A percentile compares a stretch with the other conserved stretches of the same genome.
These are phyloP conservation scores for Prunus mongolica DNA, from an alignment of 306 rosid species.

Conservation along the genomic window DNA sequence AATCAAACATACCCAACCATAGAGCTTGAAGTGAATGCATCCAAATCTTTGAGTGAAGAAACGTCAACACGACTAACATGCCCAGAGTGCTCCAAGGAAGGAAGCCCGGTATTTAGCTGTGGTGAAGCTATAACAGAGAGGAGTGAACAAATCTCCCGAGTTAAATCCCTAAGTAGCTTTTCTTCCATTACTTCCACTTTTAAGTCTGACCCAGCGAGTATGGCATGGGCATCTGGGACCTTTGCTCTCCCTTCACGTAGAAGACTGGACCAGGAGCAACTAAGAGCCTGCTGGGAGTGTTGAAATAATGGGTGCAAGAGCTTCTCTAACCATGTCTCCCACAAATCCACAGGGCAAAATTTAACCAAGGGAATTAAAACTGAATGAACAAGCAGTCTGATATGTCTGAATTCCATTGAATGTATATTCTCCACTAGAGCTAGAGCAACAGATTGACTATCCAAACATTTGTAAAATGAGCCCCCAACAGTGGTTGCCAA, in stretches of 20 bases:
- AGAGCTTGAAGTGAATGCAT: conserved; percentile 58
- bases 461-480: conserved; percentile 67
- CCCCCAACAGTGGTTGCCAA: conserved; percentile 83
- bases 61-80: conserved; percentile 58
- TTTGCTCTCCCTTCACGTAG: conserved; percentile 84
- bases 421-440: conserved; percentile 88
- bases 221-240: conserved; percentile 75
- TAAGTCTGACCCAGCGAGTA: conserved; percentile 74
- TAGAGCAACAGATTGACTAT: conserved; percentile 59
- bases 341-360: conserved; percentile 70
- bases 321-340: conserved; percentile 92
- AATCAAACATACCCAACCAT: conserved; percentile 75
- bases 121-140: conserved; percentile 73
- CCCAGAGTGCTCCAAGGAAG: conserved; percentile 88
- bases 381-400: conserved; percentile 85
- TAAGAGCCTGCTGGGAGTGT: conserved; percentile 68
- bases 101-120: conserved; percentile 66
- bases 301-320: conserved; percentile 73
- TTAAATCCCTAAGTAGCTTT: conserved; percentile 78
- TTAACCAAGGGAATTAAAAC: conserved; percentile 75
- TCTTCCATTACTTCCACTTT: conserved; percentile 96
- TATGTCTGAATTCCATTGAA: conserved; percentile 96
- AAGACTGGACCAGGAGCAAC: conserved; percentile 83
- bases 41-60: conserved; percentile 72
- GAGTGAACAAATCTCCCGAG: conserved; percentile 78